Evolutionary conservation across 2,329 filamentous ascomycete species (phyloP).

Genomic region (Rutstroemia sp.): DNA sequence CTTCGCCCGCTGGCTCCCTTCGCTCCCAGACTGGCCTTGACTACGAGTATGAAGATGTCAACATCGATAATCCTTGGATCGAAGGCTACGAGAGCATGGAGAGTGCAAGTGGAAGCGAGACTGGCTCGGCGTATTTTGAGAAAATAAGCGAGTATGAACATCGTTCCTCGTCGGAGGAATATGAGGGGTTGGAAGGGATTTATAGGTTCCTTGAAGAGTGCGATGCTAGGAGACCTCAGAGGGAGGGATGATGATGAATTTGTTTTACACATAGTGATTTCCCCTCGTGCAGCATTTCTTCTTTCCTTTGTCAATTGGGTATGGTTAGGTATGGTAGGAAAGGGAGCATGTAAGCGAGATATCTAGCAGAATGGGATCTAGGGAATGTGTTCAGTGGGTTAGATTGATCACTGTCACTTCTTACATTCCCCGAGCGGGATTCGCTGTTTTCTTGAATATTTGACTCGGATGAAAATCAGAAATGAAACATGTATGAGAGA

Average conservation of each 20-base stretch:
- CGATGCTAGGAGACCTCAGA: slow-evolving; percentile 31
- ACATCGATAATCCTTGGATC: slow-evolving; percentile 26
- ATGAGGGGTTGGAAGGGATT: slow-evolving; percentile 56
- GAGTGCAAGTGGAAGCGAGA: slow-evolving; percentile 20
- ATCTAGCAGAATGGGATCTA: not conserved
- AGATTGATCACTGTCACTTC: not conserved
- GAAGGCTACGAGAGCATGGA: slow-evolving; percentile 27
- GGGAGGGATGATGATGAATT: not conserved
- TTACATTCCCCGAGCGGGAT: not conserved
- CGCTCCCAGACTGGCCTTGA: slow-evolving; percentile 35
- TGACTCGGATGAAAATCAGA: too few relatives aligned
- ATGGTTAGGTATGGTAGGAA: not conserved
- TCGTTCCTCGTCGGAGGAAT: slow-evolving; percentile 38
- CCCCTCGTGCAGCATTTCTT: not conserved
- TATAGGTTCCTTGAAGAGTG: slow-evolving; percentile 59
- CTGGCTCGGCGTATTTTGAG: slow-evolving; percentile 25
- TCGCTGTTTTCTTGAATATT: too few relatives aligned
- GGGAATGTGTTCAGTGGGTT: not conserved
- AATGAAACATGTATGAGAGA: too few relatives aligned
- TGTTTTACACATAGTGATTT: not conserved
- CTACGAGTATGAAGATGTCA: slow-evolving; percentile 19
- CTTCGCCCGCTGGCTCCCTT: slow-evolving; percentile 32
- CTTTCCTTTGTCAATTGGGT: not conserved
- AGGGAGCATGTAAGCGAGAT: not conserved
- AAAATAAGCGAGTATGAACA: slow-evolving; percentile 25